Percentiles rank a stretch among this genome's conserved stretches.
phyloP scores from a whole-genome alignment of 345 rosid genomes.

The Carallia pectinifolia region DNA sequence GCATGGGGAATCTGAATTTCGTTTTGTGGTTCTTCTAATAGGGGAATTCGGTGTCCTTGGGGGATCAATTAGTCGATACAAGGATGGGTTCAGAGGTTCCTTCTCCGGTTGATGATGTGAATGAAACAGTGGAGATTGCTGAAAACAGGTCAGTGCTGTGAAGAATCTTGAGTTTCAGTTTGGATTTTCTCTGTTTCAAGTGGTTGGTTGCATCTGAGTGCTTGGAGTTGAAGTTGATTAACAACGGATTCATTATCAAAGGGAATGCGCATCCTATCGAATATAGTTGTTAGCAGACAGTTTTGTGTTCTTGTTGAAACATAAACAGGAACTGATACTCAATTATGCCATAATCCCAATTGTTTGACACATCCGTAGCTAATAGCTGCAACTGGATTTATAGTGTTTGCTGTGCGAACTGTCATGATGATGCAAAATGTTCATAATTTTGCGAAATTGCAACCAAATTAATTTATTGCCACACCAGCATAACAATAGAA shows the following conservation, averaged over 20 bases:
- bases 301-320: background rate
- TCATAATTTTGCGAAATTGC: too few relatives aligned
- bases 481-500: too few relatives aligned
- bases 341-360: too few relatives aligned
- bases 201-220: background rate
- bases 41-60: background rate
- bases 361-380: too few relatives aligned
- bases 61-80: background rate
- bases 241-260: background rate
- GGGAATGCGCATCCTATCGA: background rate
- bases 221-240: background rate
- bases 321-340: too few relatives aligned
- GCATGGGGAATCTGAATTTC: background rate
- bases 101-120: slow-evolving; percentile 1
- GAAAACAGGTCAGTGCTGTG: slow-evolving; percentile 5
- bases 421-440: too few relatives aligned
- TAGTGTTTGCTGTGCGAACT: too few relatives aligned
- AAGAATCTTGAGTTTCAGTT: background rate
- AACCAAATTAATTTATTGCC: too few relatives aligned
- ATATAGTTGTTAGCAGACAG: background rate
- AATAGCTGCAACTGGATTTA: too few relatives aligned
- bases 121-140: slow-evolving; percentile 7
- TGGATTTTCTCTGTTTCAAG: background rate
- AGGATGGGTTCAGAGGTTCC: slow-evolving; percentile 6
- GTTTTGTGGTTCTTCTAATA: background rate